A percentile compares a stretch with the other conserved stretches of the same genome.
Conservation (phyloP, 1,284 basidiomycete genomes). For the Leccinum griseonigrum region DNA sequence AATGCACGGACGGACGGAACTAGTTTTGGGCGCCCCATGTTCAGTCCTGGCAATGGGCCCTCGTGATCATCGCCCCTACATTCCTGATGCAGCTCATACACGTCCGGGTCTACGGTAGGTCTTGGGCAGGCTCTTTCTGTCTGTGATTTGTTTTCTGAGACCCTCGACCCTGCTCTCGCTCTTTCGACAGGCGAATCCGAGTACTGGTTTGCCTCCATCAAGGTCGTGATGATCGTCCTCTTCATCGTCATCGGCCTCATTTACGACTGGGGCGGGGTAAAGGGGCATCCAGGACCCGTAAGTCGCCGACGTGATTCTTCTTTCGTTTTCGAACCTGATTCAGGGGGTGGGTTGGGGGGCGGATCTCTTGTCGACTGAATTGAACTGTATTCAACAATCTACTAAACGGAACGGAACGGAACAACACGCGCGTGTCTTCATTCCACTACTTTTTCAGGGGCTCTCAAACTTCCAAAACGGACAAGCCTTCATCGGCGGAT, state of each 20-base stretch:
- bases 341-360: not conserved
- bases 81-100: constrained; percentile 44
- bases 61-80: constrained; percentile 48
- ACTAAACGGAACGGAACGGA: not conserved
- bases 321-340: not conserved
- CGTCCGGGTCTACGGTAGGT: constrained; percentile 46
- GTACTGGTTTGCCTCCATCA: constrained; percentile 51
- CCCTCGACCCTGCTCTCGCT: not conserved
- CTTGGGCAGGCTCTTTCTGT: not conserved
- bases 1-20: not conserved
- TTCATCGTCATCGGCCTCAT: constrained; percentile 56
- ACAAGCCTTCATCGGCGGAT: constrained; percentile 54
- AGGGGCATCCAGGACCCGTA: constrained; percentile 50
- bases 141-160: not conserved
- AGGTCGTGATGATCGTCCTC: constrained; percentile 52
- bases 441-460: constrained; percentile 33
- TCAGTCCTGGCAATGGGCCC: constrained; percentile 50
- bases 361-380: not conserved
- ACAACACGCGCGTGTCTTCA: not conserved
- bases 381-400: not conserved
- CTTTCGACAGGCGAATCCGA: constrained; percentile 45
- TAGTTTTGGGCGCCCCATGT: constrained; percentile 44
- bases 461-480: constrained; percentile 50
- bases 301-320: constrained; percentile 7
- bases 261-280: constrained; percentile 58